Percentiles rank a stretch among this genome's conserved stretches.
Evolutionary conservation across 495 filamentous ascomycete species (phyloP).

Genomic region (Wilcoxina mikolae): DNA sequence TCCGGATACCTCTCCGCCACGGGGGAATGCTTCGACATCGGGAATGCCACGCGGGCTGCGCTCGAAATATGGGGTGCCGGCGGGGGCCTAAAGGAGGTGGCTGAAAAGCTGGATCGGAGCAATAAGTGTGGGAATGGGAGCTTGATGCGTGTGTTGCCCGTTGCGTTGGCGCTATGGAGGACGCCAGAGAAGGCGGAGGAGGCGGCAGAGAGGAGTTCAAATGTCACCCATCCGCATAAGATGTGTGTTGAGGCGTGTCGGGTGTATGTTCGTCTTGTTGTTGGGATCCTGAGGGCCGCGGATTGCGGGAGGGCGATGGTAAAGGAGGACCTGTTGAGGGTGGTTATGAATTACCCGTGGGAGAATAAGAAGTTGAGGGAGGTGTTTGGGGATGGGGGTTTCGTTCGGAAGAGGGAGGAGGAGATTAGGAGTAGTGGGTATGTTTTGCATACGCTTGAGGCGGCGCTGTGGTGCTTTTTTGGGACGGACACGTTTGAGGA

Average conservation of each 20-base stretch:
- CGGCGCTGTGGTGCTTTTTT: conserved; percentile 37
- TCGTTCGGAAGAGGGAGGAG: conserved; percentile 1
- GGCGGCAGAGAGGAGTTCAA: conserved; percentile 26
- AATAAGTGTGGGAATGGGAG: conserved; percentile 34
- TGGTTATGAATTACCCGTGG: conserved; percentile 15
- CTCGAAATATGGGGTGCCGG: conserved; percentile 30
- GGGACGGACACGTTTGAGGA: conserved; percentile 31
- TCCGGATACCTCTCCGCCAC: conserved; percentile 32
- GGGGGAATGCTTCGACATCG: conserved; percentile 33
- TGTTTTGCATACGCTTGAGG: conserved; percentile 37
- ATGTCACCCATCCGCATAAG: conserved; percentile 33
- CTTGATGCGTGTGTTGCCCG: conserved; percentile 35
- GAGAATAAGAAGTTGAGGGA: conserved; percentile 19
- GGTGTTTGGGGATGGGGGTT: conserved; percentile 15
- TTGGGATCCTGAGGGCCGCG: neutral
- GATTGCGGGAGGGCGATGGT: neutral
- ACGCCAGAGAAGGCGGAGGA: conserved; percentile 19
- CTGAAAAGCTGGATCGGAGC: conserved; percentile 10
- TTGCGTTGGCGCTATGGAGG: conserved; percentile 29
- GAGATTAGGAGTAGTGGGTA: conserved; percentile 33
- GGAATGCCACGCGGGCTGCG: conserved; percentile 30
- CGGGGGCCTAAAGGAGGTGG: conserved; percentile 2
- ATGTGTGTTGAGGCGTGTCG: conserved; percentile 34
- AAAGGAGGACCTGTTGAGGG: conserved; percentile 10
- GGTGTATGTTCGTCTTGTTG: conserved; percentile 31